Conservation (phyloP, 345 rosid species). For the Noccaea caerulescens region DNA sequence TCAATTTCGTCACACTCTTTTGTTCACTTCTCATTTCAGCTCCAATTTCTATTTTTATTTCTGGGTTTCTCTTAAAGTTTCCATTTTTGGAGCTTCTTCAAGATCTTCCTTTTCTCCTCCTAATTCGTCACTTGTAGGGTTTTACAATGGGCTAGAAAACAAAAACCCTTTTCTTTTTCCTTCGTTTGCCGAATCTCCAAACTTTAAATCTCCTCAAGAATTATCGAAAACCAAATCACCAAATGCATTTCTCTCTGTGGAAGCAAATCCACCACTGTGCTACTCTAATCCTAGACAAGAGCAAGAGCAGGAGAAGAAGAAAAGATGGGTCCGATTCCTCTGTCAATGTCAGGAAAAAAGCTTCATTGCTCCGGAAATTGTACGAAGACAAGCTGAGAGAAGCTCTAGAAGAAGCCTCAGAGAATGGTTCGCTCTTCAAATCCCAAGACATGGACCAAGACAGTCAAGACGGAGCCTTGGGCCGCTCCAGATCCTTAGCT, state of each 20-base stretch:
- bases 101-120: slow-evolving; percentile 21
- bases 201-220: not conserved
- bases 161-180: slow-evolving; percentile 7
- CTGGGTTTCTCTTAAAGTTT: slow-evolving; percentile 39
- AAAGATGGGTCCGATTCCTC: slow-evolving; percentile 71
- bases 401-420: slow-evolving; percentile 92
- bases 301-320: slow-evolving; percentile 66
- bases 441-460: slow-evolving; percentile 65
- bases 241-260: slow-evolving; percentile 96
- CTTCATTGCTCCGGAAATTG: slow-evolving; percentile 61
- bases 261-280: slow-evolving; percentile 98
- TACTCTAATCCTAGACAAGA: slow-evolving; percentile 87
- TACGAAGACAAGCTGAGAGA: slow-evolving; percentile 79
- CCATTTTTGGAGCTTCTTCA: slow-evolving; percentile 42
- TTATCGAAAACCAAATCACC: not conserved
- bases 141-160: slow-evolving; percentile 19
- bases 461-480: slow-evolving; percentile 55
- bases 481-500: slow-evolving; percentile 84
- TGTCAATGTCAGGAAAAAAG: slow-evolving; percentile 50
- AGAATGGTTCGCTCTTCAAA: slow-evolving; percentile 75
- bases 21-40: not conserved
- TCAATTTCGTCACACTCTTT: slow-evolving; percentile 37
- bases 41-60: not conserved
- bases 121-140: slow-evolving; percentile 29
- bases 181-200: slow-evolving; percentile 7